Conservation (phyloP, 108 stramenopile genomes). For the Aurantiochytrium sp. region DNA sequence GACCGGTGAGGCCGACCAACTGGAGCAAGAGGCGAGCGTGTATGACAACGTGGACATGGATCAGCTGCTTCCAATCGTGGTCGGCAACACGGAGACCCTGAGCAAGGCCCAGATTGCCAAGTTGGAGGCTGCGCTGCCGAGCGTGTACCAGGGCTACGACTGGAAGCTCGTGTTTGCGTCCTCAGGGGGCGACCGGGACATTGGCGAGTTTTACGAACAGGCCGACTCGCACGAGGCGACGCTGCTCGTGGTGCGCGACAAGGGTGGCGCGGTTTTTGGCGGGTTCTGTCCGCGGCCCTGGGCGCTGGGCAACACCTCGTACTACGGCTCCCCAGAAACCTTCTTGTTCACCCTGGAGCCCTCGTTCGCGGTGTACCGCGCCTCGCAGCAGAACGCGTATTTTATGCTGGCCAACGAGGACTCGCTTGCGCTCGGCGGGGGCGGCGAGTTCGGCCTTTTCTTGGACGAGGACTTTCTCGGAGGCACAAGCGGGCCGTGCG, state of each 20-base stretch:
- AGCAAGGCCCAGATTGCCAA: neutral
- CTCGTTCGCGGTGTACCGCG: neutral
- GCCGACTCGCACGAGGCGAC: neutral
- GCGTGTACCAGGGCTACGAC: conserved; percentile 8
- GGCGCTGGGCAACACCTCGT: neutral
- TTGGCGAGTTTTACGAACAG: neutral
- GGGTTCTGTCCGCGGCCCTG: neutral
- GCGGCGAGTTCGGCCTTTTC: conserved; percentile 11
- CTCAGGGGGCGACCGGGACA: neutral
- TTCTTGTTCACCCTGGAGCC: conserved; percentile 27
- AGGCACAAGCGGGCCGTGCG: conserved; percentile 13
- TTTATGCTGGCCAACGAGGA: conserved; percentile 22
- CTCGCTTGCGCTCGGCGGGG: neutral
- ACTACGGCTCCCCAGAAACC: neutral
- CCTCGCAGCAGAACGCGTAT: neutral
- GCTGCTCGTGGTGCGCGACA: neutral
- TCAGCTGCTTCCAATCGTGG: neutral
- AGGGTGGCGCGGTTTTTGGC: neutral
- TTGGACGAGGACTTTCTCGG: conserved; percentile 24
- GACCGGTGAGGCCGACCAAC: no score
- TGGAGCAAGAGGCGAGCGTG: neutral
- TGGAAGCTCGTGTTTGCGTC: neutral
- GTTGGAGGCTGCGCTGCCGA: neutral
- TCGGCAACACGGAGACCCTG: neutral
- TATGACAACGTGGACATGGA: neutral